Evolutionary conservation across 768 basidiomycete genomes (phyloP).

Genomic region (Mycena filopes): DNA sequence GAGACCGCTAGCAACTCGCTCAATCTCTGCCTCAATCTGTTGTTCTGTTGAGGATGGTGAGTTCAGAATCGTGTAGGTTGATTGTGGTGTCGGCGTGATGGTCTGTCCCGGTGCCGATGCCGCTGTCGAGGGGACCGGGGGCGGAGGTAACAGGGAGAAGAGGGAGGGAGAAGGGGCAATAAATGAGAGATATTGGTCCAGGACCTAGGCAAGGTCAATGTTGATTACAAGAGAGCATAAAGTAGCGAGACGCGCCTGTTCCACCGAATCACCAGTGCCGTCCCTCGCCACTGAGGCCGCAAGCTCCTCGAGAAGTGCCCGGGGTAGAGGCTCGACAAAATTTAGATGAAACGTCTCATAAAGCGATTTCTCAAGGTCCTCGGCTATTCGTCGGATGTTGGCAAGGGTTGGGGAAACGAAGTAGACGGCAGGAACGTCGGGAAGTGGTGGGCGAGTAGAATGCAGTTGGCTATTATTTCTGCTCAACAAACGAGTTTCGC

Average conservation of each 20-base stretch:
- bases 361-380: constrained; percentile 88
- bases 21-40: constrained; percentile 93
- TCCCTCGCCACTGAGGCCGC: constrained; percentile 88
- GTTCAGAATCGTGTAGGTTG: constrained; percentile 89
- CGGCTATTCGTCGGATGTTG: constrained; percentile 91
- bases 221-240: constrained; percentile 11
- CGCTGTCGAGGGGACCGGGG: constrained; percentile 45
- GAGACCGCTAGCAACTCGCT: constrained; percentile 88
- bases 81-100: constrained; percentile 51
- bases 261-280: constrained; percentile 83
- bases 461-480: constrained; percentile 82
- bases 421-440: constrained; percentile 97
- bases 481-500: constrained; percentile 17
- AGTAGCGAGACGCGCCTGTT: constrained; percentile 62
- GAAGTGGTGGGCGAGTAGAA: constrained; percentile 84
- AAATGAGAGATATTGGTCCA: constrained; percentile 98
- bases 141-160: constrained; percentile 86
- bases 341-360: constrained; percentile 96
- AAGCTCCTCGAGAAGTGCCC: constrained; percentile 92
- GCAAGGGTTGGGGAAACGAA: constrained; percentile 91
- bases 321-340: constrained; percentile 92
- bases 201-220: constrained; percentile 62
- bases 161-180: constrained; percentile 92
- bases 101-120: constrained; percentile 46
- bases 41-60: constrained; percentile 90